Percentiles rank a stretch among this genome's conserved stretches.
phyloP scores from a whole-genome alignment of 2,329 filamentous ascomycete species.

The Leptoxyphium fumago region DNA sequence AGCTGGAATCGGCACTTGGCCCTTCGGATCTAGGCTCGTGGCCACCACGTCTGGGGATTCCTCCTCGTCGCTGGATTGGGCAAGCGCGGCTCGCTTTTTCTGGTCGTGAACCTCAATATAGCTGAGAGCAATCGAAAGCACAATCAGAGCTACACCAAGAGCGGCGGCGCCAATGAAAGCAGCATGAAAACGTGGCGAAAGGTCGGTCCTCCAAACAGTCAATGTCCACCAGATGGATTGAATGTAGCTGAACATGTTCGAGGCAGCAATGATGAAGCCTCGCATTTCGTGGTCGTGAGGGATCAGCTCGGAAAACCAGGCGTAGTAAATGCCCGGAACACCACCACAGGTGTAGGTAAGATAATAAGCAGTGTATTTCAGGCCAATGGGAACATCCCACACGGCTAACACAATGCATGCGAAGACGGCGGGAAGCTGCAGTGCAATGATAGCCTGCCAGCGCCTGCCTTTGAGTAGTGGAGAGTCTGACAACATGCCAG shows the following conservation, averaged over 20 bases:
- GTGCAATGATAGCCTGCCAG: slow-evolving; percentile 2
- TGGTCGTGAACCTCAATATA: no score
- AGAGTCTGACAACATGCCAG: slow-evolving; percentile 3
- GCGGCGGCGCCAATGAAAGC: no score
- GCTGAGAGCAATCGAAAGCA: no score
- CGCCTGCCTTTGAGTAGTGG: slow-evolving; percentile 2
- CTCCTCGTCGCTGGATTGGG: no score
- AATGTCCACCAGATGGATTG: neutral
- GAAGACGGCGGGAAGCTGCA: slow-evolving; percentile 1
- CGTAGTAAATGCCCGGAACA: neutral
- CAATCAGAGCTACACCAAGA: no score
- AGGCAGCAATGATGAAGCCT: neutral
- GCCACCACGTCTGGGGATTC: no score
- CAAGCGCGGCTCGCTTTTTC: no score
- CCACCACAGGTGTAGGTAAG: neutral
- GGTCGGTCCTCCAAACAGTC: neutral
- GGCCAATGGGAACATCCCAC: neutral
- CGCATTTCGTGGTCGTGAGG: neutral
- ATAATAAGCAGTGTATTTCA: neutral
- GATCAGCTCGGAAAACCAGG: neutral
- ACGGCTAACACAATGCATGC: neutral
- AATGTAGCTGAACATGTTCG: neutral
- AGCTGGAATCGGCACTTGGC: no score
- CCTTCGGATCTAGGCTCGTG: no score
- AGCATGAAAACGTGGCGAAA: neutral